Conservation (phyloP, 805 yeast genomes). For the Teunomyces lycoperdinae region DNA sequence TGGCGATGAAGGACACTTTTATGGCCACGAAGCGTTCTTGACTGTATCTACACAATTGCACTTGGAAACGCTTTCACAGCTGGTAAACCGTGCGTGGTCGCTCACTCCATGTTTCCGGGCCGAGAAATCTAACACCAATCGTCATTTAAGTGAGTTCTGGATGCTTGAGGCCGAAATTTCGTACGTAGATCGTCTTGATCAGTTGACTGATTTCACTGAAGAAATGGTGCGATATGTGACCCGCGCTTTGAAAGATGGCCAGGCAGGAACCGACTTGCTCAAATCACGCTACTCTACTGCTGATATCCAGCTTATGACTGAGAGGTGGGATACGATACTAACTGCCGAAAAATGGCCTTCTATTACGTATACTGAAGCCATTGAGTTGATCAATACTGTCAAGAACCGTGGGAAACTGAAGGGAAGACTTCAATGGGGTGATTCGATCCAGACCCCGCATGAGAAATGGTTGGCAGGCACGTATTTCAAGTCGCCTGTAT, state of each 20-base stretch:
- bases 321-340: conserved; percentile 61
- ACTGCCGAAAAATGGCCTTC: conserved; percentile 54
- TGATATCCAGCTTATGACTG: conserved; percentile 32
- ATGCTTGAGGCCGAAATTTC: conserved; percentile 93
- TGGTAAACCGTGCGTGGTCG: conserved; percentile 82
- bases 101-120: conserved; percentile 92
- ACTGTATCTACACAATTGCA: conserved; percentile 94
- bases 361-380: conserved; percentile 75
- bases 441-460: conserved; percentile 74
- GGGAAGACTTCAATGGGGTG: conserved; percentile 56
- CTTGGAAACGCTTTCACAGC: conserved; percentile 72
- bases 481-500: conserved; percentile 69
- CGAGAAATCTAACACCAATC: conserved; percentile 82
- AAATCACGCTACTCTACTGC: conserved; percentile 37
- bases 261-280: conserved; percentile 29
- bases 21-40: conserved; percentile 64
- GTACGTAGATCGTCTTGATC: conserved; percentile 54
- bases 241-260: conserved; percentile 12
- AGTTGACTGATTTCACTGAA: conserved; percentile 67
- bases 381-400: conserved; percentile 46
- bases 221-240: conserved; percentile 57
- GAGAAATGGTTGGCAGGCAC: conserved; percentile 86
- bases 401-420: conserved; percentile 39
- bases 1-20: conserved; percentile 40
- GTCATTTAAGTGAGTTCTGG: conserved; percentile 96